These are phyloP conservation scores for Austropuccinia psidii DNA, from an alignment of 1,284 basidiomycete species.

Conservation along the genomic window DNA sequence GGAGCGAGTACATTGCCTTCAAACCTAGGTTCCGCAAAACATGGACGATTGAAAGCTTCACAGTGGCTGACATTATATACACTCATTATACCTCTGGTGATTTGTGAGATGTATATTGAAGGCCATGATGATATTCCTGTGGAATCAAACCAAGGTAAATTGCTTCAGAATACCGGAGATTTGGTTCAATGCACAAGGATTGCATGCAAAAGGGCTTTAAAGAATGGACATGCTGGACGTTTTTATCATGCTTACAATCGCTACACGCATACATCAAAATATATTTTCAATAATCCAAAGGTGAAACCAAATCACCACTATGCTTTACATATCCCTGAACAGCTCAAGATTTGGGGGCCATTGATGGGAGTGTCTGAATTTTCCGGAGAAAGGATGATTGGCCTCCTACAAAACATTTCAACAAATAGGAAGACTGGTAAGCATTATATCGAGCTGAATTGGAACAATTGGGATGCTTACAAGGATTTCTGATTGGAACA, in stretches of 20 bases:
- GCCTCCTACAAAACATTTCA: slow-evolving; percentile 2
- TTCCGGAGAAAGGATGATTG: background rate
- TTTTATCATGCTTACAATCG: background rate
- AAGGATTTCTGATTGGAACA: background rate
- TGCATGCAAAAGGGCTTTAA: background rate
- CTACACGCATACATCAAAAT: background rate
- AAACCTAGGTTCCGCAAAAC: background rate
- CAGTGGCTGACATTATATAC: slow-evolving; percentile 15
- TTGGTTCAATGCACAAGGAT: slow-evolving; percentile 2
- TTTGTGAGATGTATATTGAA: background rate
- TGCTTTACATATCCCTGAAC: background rate
- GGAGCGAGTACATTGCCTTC: background rate
- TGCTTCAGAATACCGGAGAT: background rate
- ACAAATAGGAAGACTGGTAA: slow-evolving; percentile 7
- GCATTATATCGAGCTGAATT: background rate
- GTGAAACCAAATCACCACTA: slow-evolving; percentile 11
- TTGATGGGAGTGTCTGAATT: background rate
- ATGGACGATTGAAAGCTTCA: background rate
- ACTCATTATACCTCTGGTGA: background rate
- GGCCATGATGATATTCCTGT: background rate
- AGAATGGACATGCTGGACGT: background rate
- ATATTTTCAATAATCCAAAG: background rate
- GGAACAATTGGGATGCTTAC: background rate
- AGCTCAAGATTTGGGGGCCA: slow-evolving; percentile 1
- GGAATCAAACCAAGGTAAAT: background rate